Evolutionary conservation across 371 early-diverging fungal species (phyloP).

Genomic region (Basidiobolus meristosporus): DNA sequence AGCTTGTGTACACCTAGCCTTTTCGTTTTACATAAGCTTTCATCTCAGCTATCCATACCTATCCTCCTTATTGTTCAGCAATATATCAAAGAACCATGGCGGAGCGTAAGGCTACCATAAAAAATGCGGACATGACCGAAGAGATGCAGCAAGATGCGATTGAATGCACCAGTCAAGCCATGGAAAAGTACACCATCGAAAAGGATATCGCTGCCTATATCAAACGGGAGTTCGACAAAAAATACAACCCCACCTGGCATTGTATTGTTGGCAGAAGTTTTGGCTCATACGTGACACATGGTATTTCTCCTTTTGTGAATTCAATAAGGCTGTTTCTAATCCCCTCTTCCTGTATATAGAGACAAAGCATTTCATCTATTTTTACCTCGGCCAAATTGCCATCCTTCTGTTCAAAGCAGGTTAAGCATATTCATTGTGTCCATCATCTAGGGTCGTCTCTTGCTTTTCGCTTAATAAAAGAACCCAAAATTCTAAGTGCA

Average conservation of each 20-base stretch:
- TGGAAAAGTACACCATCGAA: constrained; percentile 85
- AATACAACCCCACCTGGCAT: constrained; percentile 95
- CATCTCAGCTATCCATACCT: too few species aligned
- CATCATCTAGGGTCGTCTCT: too few species aligned
- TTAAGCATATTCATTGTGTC: too few species aligned
- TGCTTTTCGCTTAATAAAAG: too few species aligned
- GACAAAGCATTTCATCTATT: constrained; percentile 93
- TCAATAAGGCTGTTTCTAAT: neutral
- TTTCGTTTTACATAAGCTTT: too few species aligned
- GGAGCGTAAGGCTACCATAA: constrained; percentile 80
- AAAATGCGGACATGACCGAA: constrained; percentile 95
- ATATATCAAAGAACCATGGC: too few species aligned
- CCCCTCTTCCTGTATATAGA: constrained; percentile 15
- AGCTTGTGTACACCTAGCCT: too few species aligned
- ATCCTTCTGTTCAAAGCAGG: constrained; percentile 89
- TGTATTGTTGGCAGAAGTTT: constrained; percentile 95
- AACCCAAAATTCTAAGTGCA: too few species aligned
- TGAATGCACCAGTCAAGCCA: constrained; percentile 77
- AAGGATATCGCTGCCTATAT: constrained; percentile 94
- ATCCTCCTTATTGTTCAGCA: too few species aligned
- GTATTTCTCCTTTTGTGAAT: constrained; percentile 18
- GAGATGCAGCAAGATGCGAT: constrained; percentile 92
- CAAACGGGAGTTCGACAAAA: constrained; percentile 95
- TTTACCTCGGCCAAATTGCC: constrained; percentile 89
- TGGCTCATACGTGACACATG: constrained; percentile 95